These are phyloP conservation scores for Neurospora sp. DNA, from an alignment of 495 filamentous ascomycete species.

Conservation along the genomic window DNA sequence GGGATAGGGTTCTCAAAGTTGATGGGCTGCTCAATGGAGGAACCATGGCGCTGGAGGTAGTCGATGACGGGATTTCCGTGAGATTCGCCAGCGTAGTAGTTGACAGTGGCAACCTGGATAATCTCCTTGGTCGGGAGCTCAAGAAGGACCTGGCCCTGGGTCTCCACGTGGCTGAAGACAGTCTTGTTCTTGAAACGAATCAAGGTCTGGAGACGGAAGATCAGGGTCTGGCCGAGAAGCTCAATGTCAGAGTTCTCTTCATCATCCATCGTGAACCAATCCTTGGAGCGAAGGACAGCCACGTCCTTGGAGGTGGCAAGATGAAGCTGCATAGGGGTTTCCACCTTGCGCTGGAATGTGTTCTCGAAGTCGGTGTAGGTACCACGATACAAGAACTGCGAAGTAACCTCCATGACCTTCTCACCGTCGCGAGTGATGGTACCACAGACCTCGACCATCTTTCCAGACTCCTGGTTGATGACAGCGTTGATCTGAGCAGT, in stretches of 20 bases:
- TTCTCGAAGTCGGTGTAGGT: constrained; percentile 90
- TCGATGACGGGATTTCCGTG: constrained; percentile 96
- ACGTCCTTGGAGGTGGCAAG: constrained; percentile 80
- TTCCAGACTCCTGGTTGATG: constrained; percentile 94
- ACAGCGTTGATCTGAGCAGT: constrained; percentile 96
- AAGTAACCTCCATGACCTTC: constrained; percentile 97
- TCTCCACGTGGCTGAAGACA: constrained; percentile 88
- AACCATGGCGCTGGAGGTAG: constrained; percentile 85
- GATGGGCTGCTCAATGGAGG: constrained; percentile 90
- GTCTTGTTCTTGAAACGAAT: constrained; percentile 90
- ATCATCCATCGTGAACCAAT: constrained; percentile 79
- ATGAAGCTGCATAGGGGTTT: constrained; percentile 91
- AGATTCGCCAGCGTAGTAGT: constrained; percentile 81
- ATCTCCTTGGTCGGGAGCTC: constrained; percentile 97
- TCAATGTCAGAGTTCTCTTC: constrained; percentile 61
- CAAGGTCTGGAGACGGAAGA: constrained; percentile 89
- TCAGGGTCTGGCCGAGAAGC: constrained; percentile 81
- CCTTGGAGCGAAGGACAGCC: constrained; percentile 86
- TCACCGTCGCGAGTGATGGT: constrained; percentile 80
- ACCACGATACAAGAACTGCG: constrained; percentile 94
- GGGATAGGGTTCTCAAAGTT: constrained; percentile 97
- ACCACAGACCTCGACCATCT: constrained; percentile 98
- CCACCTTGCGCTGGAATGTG: constrained; percentile 94
- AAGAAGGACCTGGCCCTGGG: constrained; percentile 81
- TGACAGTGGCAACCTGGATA: constrained; percentile 89